Base-by-base conservation (phyloP, 2,329 filamentous ascomycete species). In the Penicillium sp. region DNA sequence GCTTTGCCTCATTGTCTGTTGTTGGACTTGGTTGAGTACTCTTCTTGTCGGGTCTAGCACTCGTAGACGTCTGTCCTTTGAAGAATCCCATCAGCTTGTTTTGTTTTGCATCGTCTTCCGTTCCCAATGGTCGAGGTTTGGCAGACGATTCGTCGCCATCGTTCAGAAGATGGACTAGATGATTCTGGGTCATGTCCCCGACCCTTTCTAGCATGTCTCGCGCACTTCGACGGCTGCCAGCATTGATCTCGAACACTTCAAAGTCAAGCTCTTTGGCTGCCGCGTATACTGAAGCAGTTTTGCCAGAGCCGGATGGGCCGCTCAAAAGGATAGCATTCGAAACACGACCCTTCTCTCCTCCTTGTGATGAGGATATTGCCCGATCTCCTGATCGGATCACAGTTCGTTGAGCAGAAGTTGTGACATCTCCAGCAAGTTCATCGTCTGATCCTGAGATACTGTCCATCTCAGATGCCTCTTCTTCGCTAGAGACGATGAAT, bases 161-260 rank as follows among this genome's bases (percentile, higher is more conserved):
- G 33, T 67, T 63, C 8, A 69, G 47, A 41, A 79, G 79, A 58
- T 85, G 85, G 18, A 99, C 93, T 1, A 96, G 81, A 71, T 99
- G 94, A 64, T 99, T 97, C 56, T 87, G 86, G 4, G 91, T 94
- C 93, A 99, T 97, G 71, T 99, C 91, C 38, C 94, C 95, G 42
- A 99, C 90, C 62, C 84, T 89, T 64, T 99, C 94, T 31, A 95
- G 70, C 44, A 99, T 85, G 64, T 99, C 94, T 69, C 87, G 94
- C 29, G 92, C 93, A 65, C 85, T 95, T 56, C 94, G 82, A 46
- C 92, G 85, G 60, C 84, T 90, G 54, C 90, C 85, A 0, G 93
- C 77, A 65, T 95, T 95, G 67, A 99, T 91, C 71, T 99, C 94
- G 61, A 99, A 99, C 1, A 99, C 83, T 65, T 96, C 92, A 65